These are phyloP conservation scores for Wallacemonas sp. DNA, from an alignment of 208 protist species.

Conservation along the genomic window DNA sequence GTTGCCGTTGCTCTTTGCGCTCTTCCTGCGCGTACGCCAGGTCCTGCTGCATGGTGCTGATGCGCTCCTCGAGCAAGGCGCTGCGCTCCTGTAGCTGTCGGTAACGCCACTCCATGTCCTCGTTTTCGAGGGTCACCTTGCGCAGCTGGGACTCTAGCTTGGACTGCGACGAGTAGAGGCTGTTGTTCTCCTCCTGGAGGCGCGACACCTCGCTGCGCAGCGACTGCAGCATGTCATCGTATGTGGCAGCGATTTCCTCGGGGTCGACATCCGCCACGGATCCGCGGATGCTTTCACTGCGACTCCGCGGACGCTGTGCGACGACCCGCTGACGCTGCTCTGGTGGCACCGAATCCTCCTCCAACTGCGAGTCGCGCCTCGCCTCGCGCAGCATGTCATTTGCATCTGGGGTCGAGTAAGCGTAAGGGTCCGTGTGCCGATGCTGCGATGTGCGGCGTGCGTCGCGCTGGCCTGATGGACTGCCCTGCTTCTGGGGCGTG, in stretches of 20 bases:
- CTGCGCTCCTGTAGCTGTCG: slow-evolving; percentile 59
- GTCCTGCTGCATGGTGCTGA: slow-evolving; percentile 43
- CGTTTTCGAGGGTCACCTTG: slow-evolving; percentile 55
- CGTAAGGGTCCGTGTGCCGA: slow-evolving; percentile 2
- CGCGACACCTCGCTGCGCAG: slow-evolving; percentile 46
- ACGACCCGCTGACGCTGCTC: too few species aligned
- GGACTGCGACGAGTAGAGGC: slow-evolving; percentile 30
- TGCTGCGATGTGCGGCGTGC: neutral
- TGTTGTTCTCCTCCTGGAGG: slow-evolving; percentile 48
- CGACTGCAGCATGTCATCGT: slow-evolving; percentile 43
- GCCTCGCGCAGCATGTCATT: neutral
- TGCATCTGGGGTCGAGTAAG: neutral
- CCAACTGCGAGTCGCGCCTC: neutral
- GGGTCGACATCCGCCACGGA: neutral
- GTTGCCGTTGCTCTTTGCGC: slow-evolving; percentile 19
- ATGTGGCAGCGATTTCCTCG: slow-evolving; percentile 18
- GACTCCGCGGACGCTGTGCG: neutral
- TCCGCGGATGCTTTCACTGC: neutral
- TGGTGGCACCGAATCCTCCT: too few species aligned
- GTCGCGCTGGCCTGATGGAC: neutral
- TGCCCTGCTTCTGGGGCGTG: neutral
- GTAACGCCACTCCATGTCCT: slow-evolving; percentile 48
- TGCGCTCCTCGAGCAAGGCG: slow-evolving; percentile 32
- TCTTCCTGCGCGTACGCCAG: slow-evolving; percentile 14
- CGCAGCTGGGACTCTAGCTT: slow-evolving; percentile 51